These are phyloP conservation scores for Stachybotrys elegans DNA, from an alignment of 2,329 filamentous ascomycete genomes.

Conservation along the genomic window DNA sequence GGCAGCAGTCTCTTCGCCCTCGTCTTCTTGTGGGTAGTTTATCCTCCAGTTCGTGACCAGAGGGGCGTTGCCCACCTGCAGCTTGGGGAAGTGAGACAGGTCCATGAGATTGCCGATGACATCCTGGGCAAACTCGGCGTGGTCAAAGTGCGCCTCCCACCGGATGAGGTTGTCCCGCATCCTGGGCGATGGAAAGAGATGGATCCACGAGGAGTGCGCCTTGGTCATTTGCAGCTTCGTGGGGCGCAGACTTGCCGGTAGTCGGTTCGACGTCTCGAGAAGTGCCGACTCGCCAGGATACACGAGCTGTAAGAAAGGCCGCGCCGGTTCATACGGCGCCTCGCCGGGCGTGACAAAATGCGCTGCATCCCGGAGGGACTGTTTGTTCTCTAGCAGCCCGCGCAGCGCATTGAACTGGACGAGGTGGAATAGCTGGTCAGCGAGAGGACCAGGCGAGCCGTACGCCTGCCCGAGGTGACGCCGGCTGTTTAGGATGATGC, in stretches of 20 bases:
- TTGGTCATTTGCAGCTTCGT: slow-evolving; percentile 32
- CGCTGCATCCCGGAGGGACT: slow-evolving; percentile 2
- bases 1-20: neutral
- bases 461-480: too few relatives aligned
- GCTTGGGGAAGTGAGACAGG: neutral
- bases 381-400: slow-evolving; percentile 7
- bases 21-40: too few relatives aligned
- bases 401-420: slow-evolving; percentile 7
- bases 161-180: slow-evolving; percentile 34
- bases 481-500: too few relatives aligned
- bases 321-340: neutral
- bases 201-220: slow-evolving; percentile 35
- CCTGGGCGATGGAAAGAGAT: slow-evolving; percentile 32
- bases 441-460: too few relatives aligned
- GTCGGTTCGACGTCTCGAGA: neutral
- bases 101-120: slow-evolving; percentile 9
- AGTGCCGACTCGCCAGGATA: slow-evolving; percentile 3
- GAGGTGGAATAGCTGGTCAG: slow-evolving; percentile 8
- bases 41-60: neutral
- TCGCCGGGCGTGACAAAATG: neutral
- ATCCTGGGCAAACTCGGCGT: slow-evolving; percentile 21
- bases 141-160: slow-evolving; percentile 28
- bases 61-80: neutral
- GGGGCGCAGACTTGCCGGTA: slow-evolving; percentile 21
- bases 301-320: slow-evolving; percentile 1